Percentiles rank a stretch among this genome's conserved stretches.
Evolutionary conservation across 768 basidiomycete genomes (phyloP).

Genomic region (Agaricus subrufescens): DNA sequence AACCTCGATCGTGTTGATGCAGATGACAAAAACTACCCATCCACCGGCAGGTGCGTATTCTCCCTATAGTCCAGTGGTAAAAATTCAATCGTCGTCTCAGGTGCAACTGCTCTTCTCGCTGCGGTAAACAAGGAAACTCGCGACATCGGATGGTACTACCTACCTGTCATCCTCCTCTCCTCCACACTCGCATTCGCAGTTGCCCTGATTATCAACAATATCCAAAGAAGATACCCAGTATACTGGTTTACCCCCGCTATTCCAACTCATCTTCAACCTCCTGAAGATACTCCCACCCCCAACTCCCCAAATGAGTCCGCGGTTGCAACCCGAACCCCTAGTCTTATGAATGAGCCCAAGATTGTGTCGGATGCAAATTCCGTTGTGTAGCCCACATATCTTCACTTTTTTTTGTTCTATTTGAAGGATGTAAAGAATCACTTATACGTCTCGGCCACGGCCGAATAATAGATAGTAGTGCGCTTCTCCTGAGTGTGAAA

Average conservation of each 20-base stretch:
- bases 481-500: too few species aligned
- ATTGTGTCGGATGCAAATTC: neutral
- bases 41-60: conserved; percentile 42
- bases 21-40: conserved; percentile 46
- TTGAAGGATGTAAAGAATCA: too few species aligned
- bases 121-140: conserved; percentile 36
- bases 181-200: conserved; percentile 38
- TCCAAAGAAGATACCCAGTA: conserved; percentile 44
- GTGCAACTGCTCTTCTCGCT: conserved; percentile 51
- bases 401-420: too few species aligned
- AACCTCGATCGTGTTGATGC: conserved; percentile 41
- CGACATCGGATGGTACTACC: conserved; percentile 46
- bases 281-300: neutral
- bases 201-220: conserved; percentile 45
- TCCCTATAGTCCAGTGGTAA: neutral
- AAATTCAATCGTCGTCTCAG: conserved; percentile 14
- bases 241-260: conserved; percentile 36
- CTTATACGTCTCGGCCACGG: too few species aligned
- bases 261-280: neutral
- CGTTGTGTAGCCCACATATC: neutral
- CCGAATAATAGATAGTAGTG: too few species aligned
- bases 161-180: conserved; percentile 47
- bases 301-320: neutral
- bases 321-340: neutral
- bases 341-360: too few species aligned